Conservation (phyloP, 495 filamentous ascomycete genomes). For the Aspergillus bridgeri region DNA sequence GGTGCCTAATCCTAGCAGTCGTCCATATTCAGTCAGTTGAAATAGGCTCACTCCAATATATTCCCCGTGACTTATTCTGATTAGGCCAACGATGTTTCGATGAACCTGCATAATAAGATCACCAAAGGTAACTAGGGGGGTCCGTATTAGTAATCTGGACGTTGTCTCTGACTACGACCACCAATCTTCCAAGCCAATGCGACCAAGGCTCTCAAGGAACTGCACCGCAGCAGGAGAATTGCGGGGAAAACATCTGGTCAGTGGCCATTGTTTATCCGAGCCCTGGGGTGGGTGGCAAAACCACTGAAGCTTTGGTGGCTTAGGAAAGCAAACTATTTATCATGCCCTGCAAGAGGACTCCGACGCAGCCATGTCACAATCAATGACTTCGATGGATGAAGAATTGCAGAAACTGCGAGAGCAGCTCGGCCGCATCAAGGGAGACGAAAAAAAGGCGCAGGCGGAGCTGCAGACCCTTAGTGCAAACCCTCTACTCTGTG, state of each 20-base stretch:
- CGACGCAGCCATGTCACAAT: conserved; percentile 42
- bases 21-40: conserved; percentile 55
- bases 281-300: neutral
- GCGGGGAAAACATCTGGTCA: conserved; percentile 55
- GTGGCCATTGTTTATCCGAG: conserved; percentile 1
- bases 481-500: conserved; percentile 48
- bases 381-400: conserved; percentile 44
- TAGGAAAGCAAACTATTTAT: conserved; percentile 64
- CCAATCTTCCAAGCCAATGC: conserved; percentile 43
- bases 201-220: conserved; percentile 59
- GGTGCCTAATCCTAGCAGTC: conserved; percentile 32
- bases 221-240: conserved; percentile 59
- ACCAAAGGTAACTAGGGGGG: conserved; percentile 53
- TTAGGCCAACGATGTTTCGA: conserved; percentile 61
- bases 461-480: conserved; percentile 46
- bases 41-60: neutral
- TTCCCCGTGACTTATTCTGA: neutral
- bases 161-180: neutral
- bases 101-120: conserved; percentile 66
- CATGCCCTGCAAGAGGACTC: conserved; percentile 53
- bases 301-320: neutral
- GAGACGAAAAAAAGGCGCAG: conserved; percentile 49
- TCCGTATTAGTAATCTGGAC: neutral
- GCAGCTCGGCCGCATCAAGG: conserved; percentile 45
- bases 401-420: conserved; percentile 49